phyloP scores from a whole-genome alignment of 2,329 filamentous ascomycete species.

The Beauveria sp. region DNA sequence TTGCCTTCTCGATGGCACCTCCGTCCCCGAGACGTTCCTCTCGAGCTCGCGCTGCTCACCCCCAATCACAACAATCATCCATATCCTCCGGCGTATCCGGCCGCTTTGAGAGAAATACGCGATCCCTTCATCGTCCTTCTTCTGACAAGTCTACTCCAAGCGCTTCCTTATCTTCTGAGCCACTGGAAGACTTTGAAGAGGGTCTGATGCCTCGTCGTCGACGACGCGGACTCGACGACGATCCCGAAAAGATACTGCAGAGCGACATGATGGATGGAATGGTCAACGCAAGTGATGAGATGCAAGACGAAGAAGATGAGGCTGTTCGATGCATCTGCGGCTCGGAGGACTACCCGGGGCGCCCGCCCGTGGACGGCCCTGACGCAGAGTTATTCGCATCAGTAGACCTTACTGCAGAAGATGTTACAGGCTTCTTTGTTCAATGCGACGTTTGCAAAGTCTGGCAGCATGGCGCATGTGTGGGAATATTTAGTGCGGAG shows the following conservation, averaged over 20 bases:
- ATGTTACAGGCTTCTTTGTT: slow-evolving; percentile 90
- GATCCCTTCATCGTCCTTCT: slow-evolving; percentile 62
- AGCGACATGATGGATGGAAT: slow-evolving; percentile 39
- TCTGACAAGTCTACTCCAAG: slow-evolving; percentile 72
- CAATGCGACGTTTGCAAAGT: slow-evolving; percentile 98
- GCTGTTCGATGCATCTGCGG: slow-evolving; percentile 93
- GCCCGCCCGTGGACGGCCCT: slow-evolving; percentile 55
- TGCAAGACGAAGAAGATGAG: slow-evolving; percentile 77
- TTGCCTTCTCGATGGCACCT: slow-evolving; percentile 46
- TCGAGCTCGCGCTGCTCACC: slow-evolving; percentile 74
- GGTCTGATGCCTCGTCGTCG: slow-evolving; percentile 68
- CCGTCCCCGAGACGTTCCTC: slow-evolving; percentile 79
- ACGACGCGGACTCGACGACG: slow-evolving; percentile 65
- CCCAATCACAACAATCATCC: slow-evolving; percentile 69
- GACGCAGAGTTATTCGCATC: slow-evolving; percentile 50
- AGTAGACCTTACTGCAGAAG: slow-evolving; percentile 61
- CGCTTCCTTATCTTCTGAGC: slow-evolving; percentile 63
- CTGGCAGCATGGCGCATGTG: slow-evolving; percentile 97
- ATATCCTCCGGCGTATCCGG: slow-evolving; percentile 72
- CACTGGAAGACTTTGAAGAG: slow-evolving; percentile 60
- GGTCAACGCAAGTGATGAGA: slow-evolving; percentile 58
- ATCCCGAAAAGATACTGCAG: slow-evolving; percentile 37
- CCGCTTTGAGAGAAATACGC: slow-evolving; percentile 66
- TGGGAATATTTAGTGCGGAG: slow-evolving; percentile 91
- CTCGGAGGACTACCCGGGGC: slow-evolving; percentile 88